These are phyloP conservation scores for Cinnamomum chago DNA, from an alignment of 164 flowering plant genomes.

Conservation along the genomic window DNA sequence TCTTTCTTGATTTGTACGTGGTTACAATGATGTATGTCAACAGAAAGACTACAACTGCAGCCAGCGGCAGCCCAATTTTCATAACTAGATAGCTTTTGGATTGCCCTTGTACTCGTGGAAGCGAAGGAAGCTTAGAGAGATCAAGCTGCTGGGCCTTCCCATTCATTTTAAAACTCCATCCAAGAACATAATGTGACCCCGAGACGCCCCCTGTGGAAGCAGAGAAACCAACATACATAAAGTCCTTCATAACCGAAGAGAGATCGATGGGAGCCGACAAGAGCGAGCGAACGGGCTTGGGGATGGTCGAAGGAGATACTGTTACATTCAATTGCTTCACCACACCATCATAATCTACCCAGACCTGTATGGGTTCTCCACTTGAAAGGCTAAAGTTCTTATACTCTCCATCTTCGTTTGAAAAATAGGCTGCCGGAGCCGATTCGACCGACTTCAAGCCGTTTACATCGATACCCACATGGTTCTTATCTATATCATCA, in stretches of 20 bases:
- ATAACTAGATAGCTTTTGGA: neutral
- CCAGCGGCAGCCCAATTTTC: conserved; percentile 4
- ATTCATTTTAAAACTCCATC: conserved; percentile 16
- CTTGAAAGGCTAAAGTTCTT: conserved; percentile 10
- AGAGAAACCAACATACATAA: conserved; percentile 17
- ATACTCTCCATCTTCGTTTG: neutral
- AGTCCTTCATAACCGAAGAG: neutral
- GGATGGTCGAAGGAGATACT: conserved; percentile 18
- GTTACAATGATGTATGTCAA: conserved; percentile 18
- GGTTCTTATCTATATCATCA: conserved; percentile 21
- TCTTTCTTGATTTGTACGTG: conserved; percentile 17
- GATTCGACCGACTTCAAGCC: conserved; percentile 15
- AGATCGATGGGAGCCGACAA: conserved; percentile 3
- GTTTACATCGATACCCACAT: conserved; percentile 28
- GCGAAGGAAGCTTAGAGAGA: conserved; percentile 10
- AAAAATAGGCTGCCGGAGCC: conserved; percentile 16
- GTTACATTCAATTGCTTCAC: conserved; percentile 17
- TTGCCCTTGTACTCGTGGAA: neutral
- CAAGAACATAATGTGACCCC: conserved; percentile 10
- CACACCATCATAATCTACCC: conserved; percentile 26
- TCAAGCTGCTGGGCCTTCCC: conserved; percentile 8
- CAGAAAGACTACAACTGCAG: neutral
- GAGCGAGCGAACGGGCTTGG: conserved; percentile 8
- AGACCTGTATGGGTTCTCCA: conserved; percentile 20
- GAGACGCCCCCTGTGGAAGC: neutral